phyloP scores from a whole-genome alignment of 345 rosid species.

The Citrus sp. region DNA sequence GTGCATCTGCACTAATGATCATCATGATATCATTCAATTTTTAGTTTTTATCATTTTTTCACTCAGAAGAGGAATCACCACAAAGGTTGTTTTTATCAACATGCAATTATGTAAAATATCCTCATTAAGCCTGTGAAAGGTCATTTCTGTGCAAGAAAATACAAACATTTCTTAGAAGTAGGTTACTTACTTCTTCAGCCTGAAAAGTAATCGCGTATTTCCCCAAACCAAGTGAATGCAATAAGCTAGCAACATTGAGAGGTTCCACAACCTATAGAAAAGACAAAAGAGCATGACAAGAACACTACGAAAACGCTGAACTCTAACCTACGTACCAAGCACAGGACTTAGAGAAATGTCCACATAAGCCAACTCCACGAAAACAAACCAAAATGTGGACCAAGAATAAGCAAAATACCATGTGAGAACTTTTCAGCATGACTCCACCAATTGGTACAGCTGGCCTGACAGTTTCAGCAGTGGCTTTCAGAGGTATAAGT shows the following conservation, averaged over 20 bases:
- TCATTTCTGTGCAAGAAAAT: not conserved
- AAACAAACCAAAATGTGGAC: not conserved
- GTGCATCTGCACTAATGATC: not conserved
- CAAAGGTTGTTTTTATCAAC: not conserved
- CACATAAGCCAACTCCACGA: not conserved
- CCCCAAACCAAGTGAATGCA: conserved; percentile 52
- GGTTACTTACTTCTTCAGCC: conserved; percentile 60
- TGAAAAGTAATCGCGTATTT: conserved; percentile 39
- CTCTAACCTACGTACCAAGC: not conserved
- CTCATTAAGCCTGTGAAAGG: not conserved
- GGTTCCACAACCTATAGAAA: conserved; percentile 34
- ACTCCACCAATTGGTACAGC: conserved; percentile 12
- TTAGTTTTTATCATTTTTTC: not conserved
- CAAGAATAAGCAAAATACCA: conserved; percentile 26
- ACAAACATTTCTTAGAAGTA: not conserved
- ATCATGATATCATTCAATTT: not conserved
- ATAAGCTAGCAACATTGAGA: conserved; percentile 30
- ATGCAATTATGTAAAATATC: not conserved
- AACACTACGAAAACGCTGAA: not conserved
- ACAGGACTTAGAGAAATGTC: not conserved
- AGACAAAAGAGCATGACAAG: not conserved
- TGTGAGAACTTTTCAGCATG: conserved; percentile 13
- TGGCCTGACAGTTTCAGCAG: conserved; percentile 14
- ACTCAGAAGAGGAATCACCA: not conserved
- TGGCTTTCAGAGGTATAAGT: not conserved